Evolutionary conservation across 1,284 basidiomycete species (phyloP).

Genomic region (Apiotrichum sp.): DNA sequence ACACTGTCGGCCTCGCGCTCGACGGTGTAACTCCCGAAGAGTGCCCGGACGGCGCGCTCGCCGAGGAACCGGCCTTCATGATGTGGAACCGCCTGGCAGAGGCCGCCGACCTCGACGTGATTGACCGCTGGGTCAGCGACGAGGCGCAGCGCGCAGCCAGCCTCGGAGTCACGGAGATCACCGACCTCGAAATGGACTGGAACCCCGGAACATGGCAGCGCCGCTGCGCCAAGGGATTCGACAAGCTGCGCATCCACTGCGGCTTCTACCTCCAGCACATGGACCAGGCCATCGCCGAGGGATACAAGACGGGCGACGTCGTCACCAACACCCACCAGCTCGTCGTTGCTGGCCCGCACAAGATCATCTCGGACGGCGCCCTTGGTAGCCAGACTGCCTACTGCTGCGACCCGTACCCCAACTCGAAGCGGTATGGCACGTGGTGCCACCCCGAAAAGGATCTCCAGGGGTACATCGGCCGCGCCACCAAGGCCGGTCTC

Average conservation of each 20-base stretch:
- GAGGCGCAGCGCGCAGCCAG: conserved; percentile 30
- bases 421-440: conserved; percentile 22
- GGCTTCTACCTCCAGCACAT: conserved; percentile 37
- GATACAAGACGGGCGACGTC: conserved; percentile 27
- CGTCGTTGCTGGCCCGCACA: conserved; percentile 32
- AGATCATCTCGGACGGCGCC: conserved; percentile 29
- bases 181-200: conserved; percentile 36
- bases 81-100: conserved; percentile 19
- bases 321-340: conserved; percentile 26
- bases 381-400: conserved; percentile 29
- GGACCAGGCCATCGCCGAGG: conserved; percentile 22
- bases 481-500: conserved; percentile 16
- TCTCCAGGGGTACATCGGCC: conserved; percentile 20
- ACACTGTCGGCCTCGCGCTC: conserved; percentile 22
- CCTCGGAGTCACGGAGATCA: conserved; percentile 34
- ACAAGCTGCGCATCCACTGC: conserved; percentile 27
- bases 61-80: conserved; percentile 29
- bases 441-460: conserved; percentile 19
- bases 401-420: conserved; percentile 36
- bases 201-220: conserved; percentile 27
- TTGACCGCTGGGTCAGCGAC: conserved; percentile 23
- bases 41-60: conserved; percentile 14
- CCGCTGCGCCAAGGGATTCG: conserved; percentile 24
- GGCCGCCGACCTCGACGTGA: conserved; percentile 17
- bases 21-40: conserved; percentile 18